Conservation (phyloP, 495 filamentous ascomycete species). For the Penicillium waksmanii region DNA sequence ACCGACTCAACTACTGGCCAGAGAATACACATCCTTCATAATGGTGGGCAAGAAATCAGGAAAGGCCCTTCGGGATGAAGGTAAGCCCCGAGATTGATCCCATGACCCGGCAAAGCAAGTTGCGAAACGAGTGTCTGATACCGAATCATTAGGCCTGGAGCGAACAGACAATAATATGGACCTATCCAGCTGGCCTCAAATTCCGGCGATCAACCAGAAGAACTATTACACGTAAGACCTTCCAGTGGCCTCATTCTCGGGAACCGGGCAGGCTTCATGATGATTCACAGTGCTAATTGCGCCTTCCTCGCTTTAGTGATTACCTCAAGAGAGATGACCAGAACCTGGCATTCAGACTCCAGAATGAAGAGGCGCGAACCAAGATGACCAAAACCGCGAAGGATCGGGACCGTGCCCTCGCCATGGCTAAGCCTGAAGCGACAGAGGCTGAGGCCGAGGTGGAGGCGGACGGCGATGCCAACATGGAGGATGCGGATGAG, state of each 20-base stretch:
- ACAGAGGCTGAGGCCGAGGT: slow-evolving; percentile 52
- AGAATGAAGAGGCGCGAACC: slow-evolving; percentile 79
- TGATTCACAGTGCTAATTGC: slow-evolving; percentile 15
- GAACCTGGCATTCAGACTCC: slow-evolving; percentile 82
- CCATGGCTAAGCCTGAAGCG: slow-evolving; percentile 59
- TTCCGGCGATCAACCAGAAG: slow-evolving; percentile 95
- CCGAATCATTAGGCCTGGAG: slow-evolving; percentile 69
- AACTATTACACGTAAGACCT: slow-evolving; percentile 95
- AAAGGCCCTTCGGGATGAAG: slow-evolving; percentile 67
- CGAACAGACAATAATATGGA: slow-evolving; percentile 98
- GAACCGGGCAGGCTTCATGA: background rate
- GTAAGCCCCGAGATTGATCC: slow-evolving; percentile 35
- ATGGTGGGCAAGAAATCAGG: slow-evolving; percentile 71
- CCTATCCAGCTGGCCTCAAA: slow-evolving; percentile 88
- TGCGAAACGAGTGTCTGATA: slow-evolving; percentile 8
- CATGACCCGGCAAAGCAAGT: background rate
- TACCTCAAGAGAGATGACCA: slow-evolving; percentile 99
- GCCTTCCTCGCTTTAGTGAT: slow-evolving; percentile 58
- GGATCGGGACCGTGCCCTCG: slow-evolving; percentile 82
- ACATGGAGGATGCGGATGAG: slow-evolving; percentile 64
- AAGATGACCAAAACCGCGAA: slow-evolving; percentile 80
- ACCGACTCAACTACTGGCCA: slow-evolving; percentile 7
- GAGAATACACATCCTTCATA: slow-evolving; percentile 19
- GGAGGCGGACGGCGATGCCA: slow-evolving; percentile 62
- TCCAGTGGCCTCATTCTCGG: background rate